Evolutionary conservation across 495 filamentous ascomycete genomes (phyloP).

Genomic region (Bryoglossum gracile): DNA sequence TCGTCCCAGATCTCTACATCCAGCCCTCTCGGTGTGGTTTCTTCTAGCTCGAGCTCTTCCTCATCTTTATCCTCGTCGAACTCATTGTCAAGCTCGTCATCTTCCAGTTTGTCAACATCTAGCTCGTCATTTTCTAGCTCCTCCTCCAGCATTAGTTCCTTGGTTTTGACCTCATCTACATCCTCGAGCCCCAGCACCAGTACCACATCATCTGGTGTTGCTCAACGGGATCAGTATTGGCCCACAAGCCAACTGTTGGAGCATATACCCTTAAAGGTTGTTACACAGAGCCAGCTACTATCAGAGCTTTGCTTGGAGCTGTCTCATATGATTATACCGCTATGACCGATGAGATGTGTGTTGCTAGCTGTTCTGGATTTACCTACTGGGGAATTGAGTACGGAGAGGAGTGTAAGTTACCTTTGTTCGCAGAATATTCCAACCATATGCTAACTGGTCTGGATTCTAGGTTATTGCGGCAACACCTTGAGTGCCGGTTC

Average conservation of each 20-base stretch:
- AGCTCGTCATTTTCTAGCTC: neutral
- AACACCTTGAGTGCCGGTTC: constrained; percentile 9
- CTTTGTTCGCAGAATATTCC: neutral
- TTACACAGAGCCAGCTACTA: constrained; percentile 21
- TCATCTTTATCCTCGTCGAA: neutral
- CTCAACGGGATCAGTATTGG: no score
- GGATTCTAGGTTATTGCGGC: constrained; percentile 28
- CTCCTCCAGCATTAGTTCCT: neutral
- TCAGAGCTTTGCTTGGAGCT: constrained; percentile 16
- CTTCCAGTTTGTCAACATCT: neutral
- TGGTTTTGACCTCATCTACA: neutral
- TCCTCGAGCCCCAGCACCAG: constrained; percentile 3
- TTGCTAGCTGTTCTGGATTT: constrained; percentile 14
- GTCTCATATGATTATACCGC: constrained; percentile 18
- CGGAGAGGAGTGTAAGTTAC: constrained; percentile 38
- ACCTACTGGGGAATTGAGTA: constrained; percentile 30
- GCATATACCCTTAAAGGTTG: constrained; percentile 20
- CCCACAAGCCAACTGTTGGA: constrained; percentile 20
- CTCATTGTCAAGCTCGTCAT: neutral
- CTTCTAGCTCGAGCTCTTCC: neutral
- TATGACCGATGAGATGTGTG: constrained; percentile 25
- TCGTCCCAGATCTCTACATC: neutral
- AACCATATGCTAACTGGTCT: neutral
- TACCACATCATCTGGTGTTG: no score
- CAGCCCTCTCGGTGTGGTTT: neutral